Conservation (phyloP, 768 basidiomycete species). For the Lactarius pseudohatsudake region DNA sequence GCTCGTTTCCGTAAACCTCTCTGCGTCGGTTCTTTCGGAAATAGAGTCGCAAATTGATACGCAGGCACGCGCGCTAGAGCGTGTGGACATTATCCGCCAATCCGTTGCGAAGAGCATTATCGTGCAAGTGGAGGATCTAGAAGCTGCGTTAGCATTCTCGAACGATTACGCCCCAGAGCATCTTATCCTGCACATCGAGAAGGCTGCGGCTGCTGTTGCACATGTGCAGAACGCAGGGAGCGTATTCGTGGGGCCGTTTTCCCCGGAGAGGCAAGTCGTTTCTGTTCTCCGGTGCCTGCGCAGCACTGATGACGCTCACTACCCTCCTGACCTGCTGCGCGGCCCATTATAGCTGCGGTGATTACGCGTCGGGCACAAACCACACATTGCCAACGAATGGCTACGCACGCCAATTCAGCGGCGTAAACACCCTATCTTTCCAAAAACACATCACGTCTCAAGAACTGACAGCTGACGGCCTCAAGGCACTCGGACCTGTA, state of each 20-base stretch:
- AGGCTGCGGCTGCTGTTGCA: conserved; percentile 63
- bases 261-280: conserved; percentile 84
- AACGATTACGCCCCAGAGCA: conserved; percentile 99
- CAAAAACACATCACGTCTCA: conserved; percentile 99
- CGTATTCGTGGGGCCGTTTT: conserved; percentile 92
- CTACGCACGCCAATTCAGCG: conserved; percentile 97
- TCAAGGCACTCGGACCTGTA: conserved; percentile 77
- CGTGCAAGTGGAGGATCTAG: conserved; percentile 62
- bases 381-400: conserved; percentile 97
- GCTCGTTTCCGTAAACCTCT: conserved; percentile 75
- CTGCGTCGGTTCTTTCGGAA: conserved; percentile 56
- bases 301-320: conserved; percentile 13
- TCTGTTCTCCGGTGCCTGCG: neutral
- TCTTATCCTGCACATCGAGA: conserved; percentile 83
- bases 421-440: conserved; percentile 96
- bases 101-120: conserved; percentile 91
- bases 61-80: conserved; percentile 83
- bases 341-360: conserved; percentile 71
- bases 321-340: neutral
- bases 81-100: conserved; percentile 87
- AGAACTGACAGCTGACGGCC: conserved; percentile 78
- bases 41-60: conserved; percentile 84
- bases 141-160: conserved; percentile 83
- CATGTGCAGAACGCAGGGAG: conserved; percentile 90
- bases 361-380: conserved; percentile 98